These are phyloP conservation scores for Phaeosphaeria sp. DNA, from an alignment of 2,329 filamentous ascomycete genomes.

Conservation along the genomic window DNA sequence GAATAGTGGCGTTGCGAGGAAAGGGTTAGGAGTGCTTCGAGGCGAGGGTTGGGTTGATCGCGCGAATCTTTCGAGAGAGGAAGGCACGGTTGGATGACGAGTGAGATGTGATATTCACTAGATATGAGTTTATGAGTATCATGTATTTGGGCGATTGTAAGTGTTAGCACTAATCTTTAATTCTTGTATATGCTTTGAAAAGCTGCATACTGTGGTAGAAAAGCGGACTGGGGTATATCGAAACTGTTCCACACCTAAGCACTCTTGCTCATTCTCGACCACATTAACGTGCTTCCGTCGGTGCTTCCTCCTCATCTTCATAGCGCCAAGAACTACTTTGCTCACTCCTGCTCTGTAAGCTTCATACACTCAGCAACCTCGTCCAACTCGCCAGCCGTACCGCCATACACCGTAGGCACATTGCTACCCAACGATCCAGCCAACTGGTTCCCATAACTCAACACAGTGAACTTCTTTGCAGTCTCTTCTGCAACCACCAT, in stretches of 20 bases:
- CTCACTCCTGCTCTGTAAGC: slow-evolving; percentile 27
- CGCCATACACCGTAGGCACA: slow-evolving; percentile 80
- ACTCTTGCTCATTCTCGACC: background rate
- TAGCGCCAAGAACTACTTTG: background rate
- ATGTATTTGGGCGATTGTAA: background rate
- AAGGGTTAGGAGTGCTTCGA: slow-evolving; percentile 74
- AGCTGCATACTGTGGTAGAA: slow-evolving; percentile 19
- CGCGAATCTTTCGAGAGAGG: slow-evolving; percentile 24
- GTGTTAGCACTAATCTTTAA: slow-evolving; percentile 6
- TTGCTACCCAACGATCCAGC: slow-evolving; percentile 69
- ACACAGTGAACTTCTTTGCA: slow-evolving; percentile 56
- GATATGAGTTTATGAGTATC: slow-evolving; percentile 7
- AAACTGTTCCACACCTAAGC: background rate
- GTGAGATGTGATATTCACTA: background rate
- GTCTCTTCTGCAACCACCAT: slow-evolving; percentile 56
- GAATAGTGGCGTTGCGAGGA: slow-evolving; percentile 70
- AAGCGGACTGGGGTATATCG: slow-evolving; percentile 3
- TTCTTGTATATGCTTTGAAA: slow-evolving; percentile 1
- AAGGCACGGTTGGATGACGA: slow-evolving; percentile 12
- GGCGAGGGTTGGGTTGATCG: slow-evolving; percentile 80
- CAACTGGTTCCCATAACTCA: slow-evolving; percentile 69
- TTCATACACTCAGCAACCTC: slow-evolving; percentile 52
- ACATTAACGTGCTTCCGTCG: slow-evolving; percentile 1
- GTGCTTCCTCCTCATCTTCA: background rate
- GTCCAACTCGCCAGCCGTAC: slow-evolving; percentile 65